phyloP scores from a whole-genome alignment of 1,284 basidiomycete genomes.

The Malassezia brasiliensis region DNA sequence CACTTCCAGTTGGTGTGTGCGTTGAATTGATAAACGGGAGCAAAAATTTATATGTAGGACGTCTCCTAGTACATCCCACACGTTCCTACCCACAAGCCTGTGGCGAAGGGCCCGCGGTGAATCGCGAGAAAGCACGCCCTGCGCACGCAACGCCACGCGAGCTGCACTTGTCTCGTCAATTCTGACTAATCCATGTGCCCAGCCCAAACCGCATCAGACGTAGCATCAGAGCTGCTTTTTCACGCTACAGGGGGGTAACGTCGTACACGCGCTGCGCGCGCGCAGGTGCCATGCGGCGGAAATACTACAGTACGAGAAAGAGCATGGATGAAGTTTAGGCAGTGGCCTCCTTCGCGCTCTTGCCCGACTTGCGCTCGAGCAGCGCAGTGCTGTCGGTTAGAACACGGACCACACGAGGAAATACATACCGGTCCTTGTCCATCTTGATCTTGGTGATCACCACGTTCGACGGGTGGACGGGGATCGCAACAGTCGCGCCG shows the following conservation, averaged over 20 bases:
- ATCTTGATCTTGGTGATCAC: slow-evolving; percentile 58
- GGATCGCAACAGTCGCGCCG: slow-evolving; percentile 84
- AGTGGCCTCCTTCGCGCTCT: slow-evolving; percentile 26
- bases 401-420: neutral
- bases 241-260: slow-evolving; percentile 10
- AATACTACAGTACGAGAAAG: slow-evolving; percentile 18
- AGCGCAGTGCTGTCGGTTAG: slow-evolving; percentile 24
- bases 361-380: slow-evolving; percentile 40
- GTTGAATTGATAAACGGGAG: too few relatives aligned
- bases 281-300: neutral
- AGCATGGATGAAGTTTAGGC: slow-evolving; percentile 9
- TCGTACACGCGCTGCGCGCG: too few relatives aligned
- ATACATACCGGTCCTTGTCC: slow-evolving; percentile 45
- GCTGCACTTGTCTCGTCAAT: neutral
- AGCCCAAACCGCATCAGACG: neutral
- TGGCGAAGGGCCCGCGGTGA: too few relatives aligned
- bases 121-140: too few relatives aligned
- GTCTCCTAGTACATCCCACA: too few relatives aligned
- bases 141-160: neutral
- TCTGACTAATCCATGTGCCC: neutral
- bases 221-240: slow-evolving; percentile 14
- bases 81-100: too few relatives aligned
- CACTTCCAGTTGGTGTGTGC: too few relatives aligned
- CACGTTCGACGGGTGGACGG: slow-evolving; percentile 93
- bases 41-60: too few relatives aligned